Evolutionary conservation across 768 basidiomycete genomes (phyloP), one percentile per base, ranked within the genome.

Genomic region (Amanita phalloides): DNA sequence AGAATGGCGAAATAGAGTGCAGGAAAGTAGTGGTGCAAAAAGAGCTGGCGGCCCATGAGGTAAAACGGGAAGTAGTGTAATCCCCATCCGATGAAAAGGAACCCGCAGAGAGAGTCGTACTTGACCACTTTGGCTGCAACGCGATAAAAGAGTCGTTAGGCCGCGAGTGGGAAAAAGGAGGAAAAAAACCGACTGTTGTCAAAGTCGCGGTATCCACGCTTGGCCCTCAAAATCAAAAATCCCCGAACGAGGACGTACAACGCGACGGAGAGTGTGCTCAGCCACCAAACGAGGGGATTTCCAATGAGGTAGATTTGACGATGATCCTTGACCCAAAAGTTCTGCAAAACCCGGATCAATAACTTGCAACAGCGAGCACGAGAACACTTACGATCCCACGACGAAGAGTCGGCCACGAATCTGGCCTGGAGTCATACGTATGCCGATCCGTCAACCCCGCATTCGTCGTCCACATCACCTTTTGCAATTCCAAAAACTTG

Each of bases 311-410:
- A 99, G 54, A 99, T 87, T 61, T 99, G 96, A 41, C 79, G 79
- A 62, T 97, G 86, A 55, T 98, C 90, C 67, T 93, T 93, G 41
- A 96, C 91, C 96, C 96, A 98, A 70, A 97, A 98, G 68, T 94
- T 96, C 92, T 93, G 25, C 21, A 20, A 55, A 20, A 56, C 54
- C 33, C 51, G 30, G 13, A n/a, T 36, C 44, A 4, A 11, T 11
- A 17, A 48, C 0, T 2, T 6, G 4, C 13, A 9, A 38, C 42
- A 21, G 28, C 25, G 45, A 53, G 45, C 9, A 32, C 10, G 11
- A 38, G 13, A 23, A 11, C 6, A 75, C 90, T 73, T 60, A 97
- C 92, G 61, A 98, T 98, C 33, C 96, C 96, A 53, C 95, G 84
- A 43, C 76, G 78, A 30, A 98, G 77, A 45, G 78, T 73, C n/a